A percentile compares a stretch with the other conserved stretches of the same genome.
phyloP scores from a whole-genome alignment of 2,329 filamentous ascomycete species.

The Fusarium sp. region DNA sequence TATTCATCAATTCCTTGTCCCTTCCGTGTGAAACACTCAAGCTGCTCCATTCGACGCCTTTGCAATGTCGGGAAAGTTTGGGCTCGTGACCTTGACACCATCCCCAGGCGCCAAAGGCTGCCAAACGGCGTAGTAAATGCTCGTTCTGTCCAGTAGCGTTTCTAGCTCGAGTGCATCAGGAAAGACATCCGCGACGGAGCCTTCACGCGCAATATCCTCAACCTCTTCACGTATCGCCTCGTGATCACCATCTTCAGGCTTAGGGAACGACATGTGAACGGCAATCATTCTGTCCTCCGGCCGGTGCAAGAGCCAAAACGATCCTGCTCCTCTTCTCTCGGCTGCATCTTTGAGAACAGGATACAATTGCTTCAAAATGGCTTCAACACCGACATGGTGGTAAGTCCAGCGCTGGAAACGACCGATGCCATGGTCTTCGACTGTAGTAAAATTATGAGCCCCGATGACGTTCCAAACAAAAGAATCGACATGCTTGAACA shows the following conservation, averaged over 20 bases:
- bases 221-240: conserved; percentile 1
- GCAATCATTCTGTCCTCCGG: conserved; percentile 30
- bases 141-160: conserved; percentile 14
- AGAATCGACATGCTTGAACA: conserved; percentile 22
- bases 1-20: fast-evolving
- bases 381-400: conserved; percentile 5
- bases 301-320: conserved; percentile 33
- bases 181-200: conserved; percentile 11
- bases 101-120: conserved; percentile 7
- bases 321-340: conserved; percentile 14
- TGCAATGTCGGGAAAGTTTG: conserved; percentile 22
- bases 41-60: background rate
- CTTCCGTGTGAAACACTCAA: background rate
- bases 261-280: conserved; percentile 26
- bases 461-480: conserved; percentile 36
- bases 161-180: conserved; percentile 16
- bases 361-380: conserved; percentile 31
- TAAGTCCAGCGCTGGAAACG: conserved; percentile 38
- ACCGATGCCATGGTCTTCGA: conserved; percentile 17
- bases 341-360: conserved; percentile 30
- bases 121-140: conserved; percentile 29
- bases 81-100: conserved; percentile 12
- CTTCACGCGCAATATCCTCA: background rate
- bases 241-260: background rate
- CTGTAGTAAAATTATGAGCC: conserved; percentile 24